Base-by-base conservation (phyloP, 371 early-diverging fungal species). In the Fennellomyces sp. region DNA sequence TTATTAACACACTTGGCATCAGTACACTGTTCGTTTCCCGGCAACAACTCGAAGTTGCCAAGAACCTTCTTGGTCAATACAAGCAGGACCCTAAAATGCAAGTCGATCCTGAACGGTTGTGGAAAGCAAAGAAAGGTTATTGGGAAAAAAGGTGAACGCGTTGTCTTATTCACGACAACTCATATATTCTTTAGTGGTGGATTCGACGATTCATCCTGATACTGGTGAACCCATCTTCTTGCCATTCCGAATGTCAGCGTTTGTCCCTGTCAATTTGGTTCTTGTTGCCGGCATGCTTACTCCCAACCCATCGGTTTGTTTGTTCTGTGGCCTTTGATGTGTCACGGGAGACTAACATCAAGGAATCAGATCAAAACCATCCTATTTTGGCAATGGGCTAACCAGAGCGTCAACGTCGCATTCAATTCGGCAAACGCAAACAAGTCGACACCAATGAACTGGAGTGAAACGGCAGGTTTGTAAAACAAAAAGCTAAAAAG, bases 371-470 rank as follows among this genome's bases (percentile, higher is more conserved):
- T 81, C 25, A 83, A 78, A 42, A 78, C 76, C 30, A 88, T 92
- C 59, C 57, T 92, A 31, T 90, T 90, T 68, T 92, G 92, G 90
- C 93, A 93, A 66, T 93, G 91, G 93, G 70, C 87, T 50, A 93
- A 94, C 70, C 93, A 94, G 68, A 82, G 81, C 48, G 86, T 88
- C 48, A 94, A 93, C 69, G 91, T 92, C 6, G 93, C 92, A 5
- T 87, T 94, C 73, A 94, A 94, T 75, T 93, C 86, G 52, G 83
- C 84, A 38, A 93, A 94, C 66, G 91, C 93, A 13, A 94, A 94
- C 76, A 93, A 93, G 70, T 88, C 92, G 3, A 89, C 87, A 1
- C 80, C 82, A 45, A 89, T 93, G 92, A 72, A 80, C 62, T 61
- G 84, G 52, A 72, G 80, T 29, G 94, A 93, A 61, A 92, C 90